These are phyloP conservation scores for Boechera retrofracta DNA, from an alignment of 345 rosid species.

Conservation along the genomic window DNA sequence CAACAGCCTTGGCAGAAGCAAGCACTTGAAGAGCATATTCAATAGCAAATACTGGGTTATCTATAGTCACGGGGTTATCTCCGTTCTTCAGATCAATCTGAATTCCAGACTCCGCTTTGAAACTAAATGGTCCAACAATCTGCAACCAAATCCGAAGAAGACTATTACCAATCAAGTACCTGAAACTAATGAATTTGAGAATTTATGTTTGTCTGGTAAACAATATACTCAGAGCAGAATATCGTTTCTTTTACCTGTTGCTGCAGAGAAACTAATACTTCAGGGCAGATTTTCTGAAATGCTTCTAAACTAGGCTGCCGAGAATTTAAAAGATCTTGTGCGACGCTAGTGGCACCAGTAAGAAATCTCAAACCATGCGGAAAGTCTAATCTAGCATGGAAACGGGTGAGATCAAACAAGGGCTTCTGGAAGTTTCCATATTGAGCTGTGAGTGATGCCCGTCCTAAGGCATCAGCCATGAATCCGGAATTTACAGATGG, in stretches of 20 bases:
- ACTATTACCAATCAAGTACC: constrained; percentile 26
- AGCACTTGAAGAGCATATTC: constrained; percentile 92
- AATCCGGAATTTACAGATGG: constrained; percentile 63
- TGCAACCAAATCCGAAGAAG: constrained; percentile 47
- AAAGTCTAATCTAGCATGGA: constrained; percentile 71
- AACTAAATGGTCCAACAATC: constrained; percentile 92
- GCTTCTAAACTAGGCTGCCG: constrained; percentile 62
- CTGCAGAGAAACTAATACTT: constrained; percentile 70
- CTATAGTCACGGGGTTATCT: constrained; percentile 49
- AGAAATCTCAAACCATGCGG: constrained; percentile 79
- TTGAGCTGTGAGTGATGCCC: constrained; percentile 79
- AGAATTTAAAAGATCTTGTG: constrained; percentile 68
- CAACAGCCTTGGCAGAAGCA: constrained; percentile 87
- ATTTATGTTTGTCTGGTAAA: not conserved
- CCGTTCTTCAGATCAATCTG: constrained; percentile 57
- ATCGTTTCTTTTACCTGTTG: constrained; percentile 67
- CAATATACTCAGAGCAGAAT: not conserved
- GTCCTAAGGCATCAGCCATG: constrained; percentile 74
- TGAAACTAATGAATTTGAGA: constrained; percentile 25
- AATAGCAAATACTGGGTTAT: constrained; percentile 73
- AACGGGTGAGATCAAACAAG: constrained; percentile 79
- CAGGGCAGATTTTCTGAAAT: constrained; percentile 69
- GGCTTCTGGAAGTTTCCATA: constrained; percentile 81
- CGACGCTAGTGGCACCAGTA: constrained; percentile 59
- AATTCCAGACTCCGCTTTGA: constrained; percentile 79